Percentiles rank a stretch among this genome's conserved stretches.
Evolutionary conservation across 1,284 basidiomycete species (phyloP).

Genomic region (Ceratobasidium sp.): DNA sequence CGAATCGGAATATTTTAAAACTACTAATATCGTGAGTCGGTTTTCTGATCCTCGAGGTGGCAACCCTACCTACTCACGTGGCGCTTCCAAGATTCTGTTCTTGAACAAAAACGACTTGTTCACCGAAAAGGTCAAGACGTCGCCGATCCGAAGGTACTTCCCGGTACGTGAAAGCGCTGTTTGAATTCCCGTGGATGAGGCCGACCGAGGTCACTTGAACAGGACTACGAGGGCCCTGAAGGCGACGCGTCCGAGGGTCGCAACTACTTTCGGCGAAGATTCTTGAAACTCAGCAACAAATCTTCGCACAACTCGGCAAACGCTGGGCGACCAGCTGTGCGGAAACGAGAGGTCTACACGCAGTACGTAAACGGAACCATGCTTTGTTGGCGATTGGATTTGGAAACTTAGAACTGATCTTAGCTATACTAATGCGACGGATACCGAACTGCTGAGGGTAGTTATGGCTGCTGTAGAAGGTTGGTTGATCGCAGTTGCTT

Average conservation of each 20-base stretch:
- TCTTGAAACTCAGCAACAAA: slow-evolving; percentile 82
- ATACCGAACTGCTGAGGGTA: slow-evolving; percentile 88
- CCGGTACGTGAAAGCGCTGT: slow-evolving; percentile 60
- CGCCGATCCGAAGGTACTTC: slow-evolving; percentile 86
- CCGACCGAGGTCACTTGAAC: not conserved
- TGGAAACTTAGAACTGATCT: slow-evolving; percentile 15
- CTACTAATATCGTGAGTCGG: slow-evolving; percentile 80
- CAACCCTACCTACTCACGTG: slow-evolving; percentile 32
- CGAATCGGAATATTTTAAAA: slow-evolving; percentile 91
- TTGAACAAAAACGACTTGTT: slow-evolving; percentile 92
- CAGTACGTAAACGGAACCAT: slow-evolving; percentile 65
- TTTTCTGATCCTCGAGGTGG: slow-evolving; percentile 5
- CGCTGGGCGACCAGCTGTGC: not conserved
- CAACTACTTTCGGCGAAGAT: slow-evolving; percentile 90
- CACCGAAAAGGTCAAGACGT: slow-evolving; percentile 78
- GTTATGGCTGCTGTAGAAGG: slow-evolving; percentile 95
- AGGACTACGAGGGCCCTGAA: slow-evolving; percentile 78
- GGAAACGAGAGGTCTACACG: slow-evolving; percentile 90
- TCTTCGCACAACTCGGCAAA: slow-evolving; percentile 62
- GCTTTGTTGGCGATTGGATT: slow-evolving; percentile 8
- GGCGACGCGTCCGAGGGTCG: slow-evolving; percentile 77
- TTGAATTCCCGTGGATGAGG: not conserved
- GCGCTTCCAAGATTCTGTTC: slow-evolving; percentile 73
- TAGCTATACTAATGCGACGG: slow-evolving; percentile 92
- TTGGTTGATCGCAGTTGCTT: slow-evolving; percentile 52